Conservation (phyloP, 192 early-diverging fungal genomes). For the Dispira simplex region DNA sequence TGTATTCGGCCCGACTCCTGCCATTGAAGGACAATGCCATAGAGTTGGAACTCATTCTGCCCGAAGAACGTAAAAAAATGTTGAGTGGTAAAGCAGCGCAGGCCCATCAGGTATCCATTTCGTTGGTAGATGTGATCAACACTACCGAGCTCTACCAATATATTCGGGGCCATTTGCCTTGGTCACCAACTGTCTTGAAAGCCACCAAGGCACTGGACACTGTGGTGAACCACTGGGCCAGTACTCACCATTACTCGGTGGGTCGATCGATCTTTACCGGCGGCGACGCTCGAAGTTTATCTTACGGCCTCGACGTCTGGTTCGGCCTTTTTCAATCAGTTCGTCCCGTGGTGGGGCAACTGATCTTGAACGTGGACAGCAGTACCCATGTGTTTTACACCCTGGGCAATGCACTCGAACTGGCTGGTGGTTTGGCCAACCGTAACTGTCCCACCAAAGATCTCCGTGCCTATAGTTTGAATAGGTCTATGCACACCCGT, state of each 20-base stretch:
- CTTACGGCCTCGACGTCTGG: conserved; percentile 79
- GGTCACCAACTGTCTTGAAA: conserved; percentile 16
- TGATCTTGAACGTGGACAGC: conserved; percentile 60
- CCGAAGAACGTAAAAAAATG: not conserved
- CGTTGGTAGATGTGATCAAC: conserved; percentile 36
- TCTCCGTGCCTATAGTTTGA: too few species aligned
- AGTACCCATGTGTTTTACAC: conserved; percentile 47
- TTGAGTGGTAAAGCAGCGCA: conserved; percentile 25
- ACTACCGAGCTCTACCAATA: conserved; percentile 25
- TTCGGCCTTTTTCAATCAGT: conserved; percentile 85
- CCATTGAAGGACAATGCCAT: conserved; percentile 34
- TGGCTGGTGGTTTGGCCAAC: too few species aligned
- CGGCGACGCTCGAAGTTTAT: conserved; percentile 26
- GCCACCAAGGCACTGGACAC: conserved; percentile 61
- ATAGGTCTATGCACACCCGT: too few species aligned
- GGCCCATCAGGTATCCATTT: conserved; percentile 35
- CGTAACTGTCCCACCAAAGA: too few species aligned
- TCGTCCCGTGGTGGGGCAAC: conserved; percentile 51
- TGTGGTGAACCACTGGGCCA: conserved; percentile 66
- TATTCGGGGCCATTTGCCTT: conserved; percentile 12
- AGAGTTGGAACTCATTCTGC: conserved; percentile 34
- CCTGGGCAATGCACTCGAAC: too few species aligned
- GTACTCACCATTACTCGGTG: conserved; percentile 57
- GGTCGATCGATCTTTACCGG: conserved; percentile 85
- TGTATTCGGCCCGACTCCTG: conserved; percentile 43